Evolutionary conservation across 129 eudicot genomes (phyloP).

Genomic region (Tagetes patula): DNA sequence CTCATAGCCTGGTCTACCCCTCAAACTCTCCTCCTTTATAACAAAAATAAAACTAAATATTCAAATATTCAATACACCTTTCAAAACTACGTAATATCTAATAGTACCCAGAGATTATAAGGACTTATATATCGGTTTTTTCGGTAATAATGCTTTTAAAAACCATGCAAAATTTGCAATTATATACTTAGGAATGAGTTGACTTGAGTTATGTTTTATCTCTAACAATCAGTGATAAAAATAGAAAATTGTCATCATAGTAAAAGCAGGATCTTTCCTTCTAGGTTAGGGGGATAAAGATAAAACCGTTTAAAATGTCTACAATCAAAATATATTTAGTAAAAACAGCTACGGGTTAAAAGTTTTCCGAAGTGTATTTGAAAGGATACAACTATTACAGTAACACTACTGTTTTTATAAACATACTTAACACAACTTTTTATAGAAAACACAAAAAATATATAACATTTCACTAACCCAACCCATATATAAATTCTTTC

Average conservation of each 20-base stretch:
- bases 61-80: conserved; percentile 5
- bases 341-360: background rate
- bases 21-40: conserved; percentile 66
- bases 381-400: background rate
- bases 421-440: background rate
- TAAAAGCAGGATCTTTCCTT: no score
- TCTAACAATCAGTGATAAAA: background rate
- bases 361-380: background rate
- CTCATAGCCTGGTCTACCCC: conserved; percentile 86
- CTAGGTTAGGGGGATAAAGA: no score
- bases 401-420: background rate
- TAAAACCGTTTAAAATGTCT: no score
- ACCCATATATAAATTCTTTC: no score
- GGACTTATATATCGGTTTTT: conserved; percentile 1
- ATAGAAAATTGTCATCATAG: no score
- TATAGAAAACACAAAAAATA: background rate
- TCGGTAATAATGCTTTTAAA: background rate
- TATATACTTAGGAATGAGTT: background rate
- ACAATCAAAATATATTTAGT: no score
- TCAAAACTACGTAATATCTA: background rate
- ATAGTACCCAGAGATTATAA: background rate
- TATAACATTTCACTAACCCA: background rate
- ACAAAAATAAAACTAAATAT: background rate
- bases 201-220: background rate
- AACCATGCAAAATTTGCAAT: no score